Evolutionary conservation across 1,139 yeast genomes (phyloP).

Genomic region (Suhomyces bribrorum): DNA sequence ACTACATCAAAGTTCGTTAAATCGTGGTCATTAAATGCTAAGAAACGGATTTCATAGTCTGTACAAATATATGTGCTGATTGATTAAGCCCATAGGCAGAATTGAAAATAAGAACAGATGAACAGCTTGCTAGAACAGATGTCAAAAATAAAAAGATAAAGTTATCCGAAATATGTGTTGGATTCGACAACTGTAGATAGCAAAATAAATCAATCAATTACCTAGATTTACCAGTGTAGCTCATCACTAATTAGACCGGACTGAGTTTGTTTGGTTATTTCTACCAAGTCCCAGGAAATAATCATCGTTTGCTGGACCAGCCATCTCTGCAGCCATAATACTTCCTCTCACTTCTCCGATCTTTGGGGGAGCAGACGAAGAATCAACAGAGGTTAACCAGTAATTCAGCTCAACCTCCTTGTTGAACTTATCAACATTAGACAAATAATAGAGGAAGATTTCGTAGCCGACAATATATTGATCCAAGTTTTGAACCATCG

Average conservation of each 20-base stretch:
- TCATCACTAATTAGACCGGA: conserved; percentile 15
- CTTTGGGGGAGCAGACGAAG: conserved; percentile 1
- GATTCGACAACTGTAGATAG: too few relatives aligned
- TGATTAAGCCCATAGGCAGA: too few relatives aligned
- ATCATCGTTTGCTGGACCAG: conserved; percentile 9
- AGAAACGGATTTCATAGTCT: too few relatives aligned
- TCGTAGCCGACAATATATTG: conserved; percentile 49
- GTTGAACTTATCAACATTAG: conserved; percentile 10
- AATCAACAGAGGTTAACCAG: conserved; percentile 1
- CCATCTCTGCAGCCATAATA: conserved; percentile 7
- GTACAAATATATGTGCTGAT: too few relatives aligned
- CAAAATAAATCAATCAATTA: too few relatives aligned
- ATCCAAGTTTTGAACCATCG: conserved; percentile 50
- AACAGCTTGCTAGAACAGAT: too few relatives aligned
- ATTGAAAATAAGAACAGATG: too few relatives aligned
- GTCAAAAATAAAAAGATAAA: too few relatives aligned
- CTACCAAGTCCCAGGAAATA: conserved; percentile 16
- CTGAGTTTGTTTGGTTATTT: conserved; percentile 8
- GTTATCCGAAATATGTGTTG: too few relatives aligned
- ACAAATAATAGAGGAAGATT: conserved; percentile 33
- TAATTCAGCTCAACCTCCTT: neutral
- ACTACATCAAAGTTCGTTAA: neutral
- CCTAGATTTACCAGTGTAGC: too few relatives aligned
- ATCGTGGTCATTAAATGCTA: neutral
- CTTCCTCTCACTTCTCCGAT: conserved; percentile 2